These are phyloP conservation scores for Trichophyton equinum DNA, from an alignment of 2,329 filamentous ascomycete genomes.

Conservation along the genomic window DNA sequence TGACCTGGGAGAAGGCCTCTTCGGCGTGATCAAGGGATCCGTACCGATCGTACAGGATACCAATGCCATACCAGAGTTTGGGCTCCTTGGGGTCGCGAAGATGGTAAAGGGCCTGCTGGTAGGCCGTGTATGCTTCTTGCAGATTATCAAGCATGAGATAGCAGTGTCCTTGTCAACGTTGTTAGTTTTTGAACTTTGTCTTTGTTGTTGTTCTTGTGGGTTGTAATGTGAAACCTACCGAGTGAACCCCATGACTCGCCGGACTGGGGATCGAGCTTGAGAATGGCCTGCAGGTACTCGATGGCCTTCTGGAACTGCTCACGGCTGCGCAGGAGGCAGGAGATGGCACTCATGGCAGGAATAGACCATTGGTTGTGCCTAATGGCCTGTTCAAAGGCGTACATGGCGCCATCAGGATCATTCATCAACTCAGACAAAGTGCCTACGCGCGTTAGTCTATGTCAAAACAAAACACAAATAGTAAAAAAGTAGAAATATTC, in stretches of 20 bases:
- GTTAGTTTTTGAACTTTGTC: neutral
- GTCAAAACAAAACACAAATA: neutral
- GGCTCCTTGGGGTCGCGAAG: conserved; percentile 92
- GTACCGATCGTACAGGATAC: conserved; percentile 92
- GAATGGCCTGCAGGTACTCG: conserved; percentile 79
- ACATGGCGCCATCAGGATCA: conserved; percentile 76
- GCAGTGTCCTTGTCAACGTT: conserved; percentile 61
- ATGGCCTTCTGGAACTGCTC: conserved; percentile 91
- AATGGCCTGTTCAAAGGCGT: conserved; percentile 81
- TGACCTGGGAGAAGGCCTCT: conserved; percentile 95
- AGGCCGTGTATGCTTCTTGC: conserved; percentile 91
- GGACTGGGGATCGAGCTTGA: conserved; percentile 78
- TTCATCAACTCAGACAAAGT: conserved; percentile 77
- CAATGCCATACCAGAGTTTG: conserved; percentile 97
- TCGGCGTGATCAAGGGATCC: conserved; percentile 94
- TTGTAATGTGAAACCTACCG: conserved; percentile 42
- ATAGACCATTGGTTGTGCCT: conserved; percentile 80
- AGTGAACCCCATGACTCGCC: conserved; percentile 95
- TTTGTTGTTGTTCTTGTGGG: neutral
- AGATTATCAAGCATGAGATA: conserved; percentile 98
- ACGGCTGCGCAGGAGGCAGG: conserved; percentile 76
- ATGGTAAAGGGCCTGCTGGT: conserved; percentile 90
- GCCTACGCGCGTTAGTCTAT: conserved; percentile 43
- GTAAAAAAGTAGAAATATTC: conserved; percentile 11
- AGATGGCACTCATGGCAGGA: conserved; percentile 86